These are phyloP conservation scores for Kewa caespitosa DNA, from an alignment of 179 eudicot genomes.

Conservation along the genomic window DNA sequence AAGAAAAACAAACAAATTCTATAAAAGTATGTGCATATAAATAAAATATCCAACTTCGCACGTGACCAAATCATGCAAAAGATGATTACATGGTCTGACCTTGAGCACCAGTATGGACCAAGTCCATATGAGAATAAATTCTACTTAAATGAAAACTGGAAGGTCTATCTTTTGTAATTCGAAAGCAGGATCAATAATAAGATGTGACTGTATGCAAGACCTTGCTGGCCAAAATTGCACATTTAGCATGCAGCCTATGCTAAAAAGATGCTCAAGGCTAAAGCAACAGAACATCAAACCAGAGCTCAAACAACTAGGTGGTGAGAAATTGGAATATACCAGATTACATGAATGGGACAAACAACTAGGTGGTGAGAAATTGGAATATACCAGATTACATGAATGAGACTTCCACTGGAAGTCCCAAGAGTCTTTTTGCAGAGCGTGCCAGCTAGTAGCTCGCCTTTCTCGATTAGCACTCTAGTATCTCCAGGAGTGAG, in stretches of 20 bases:
- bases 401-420: conserved; percentile 89
- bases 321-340: conserved; percentile 41
- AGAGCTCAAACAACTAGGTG: background rate
- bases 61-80: background rate
- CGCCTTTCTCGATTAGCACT: conserved; percentile 86
- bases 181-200: background rate
- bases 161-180: too few species aligned
- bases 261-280: background rate
- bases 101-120: background rate
- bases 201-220: background rate
- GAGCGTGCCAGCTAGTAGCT: conserved; percentile 83
- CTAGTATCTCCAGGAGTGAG: conserved; percentile 97
- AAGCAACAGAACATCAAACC: too few species aligned
- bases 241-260: background rate
- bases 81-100: background rate
- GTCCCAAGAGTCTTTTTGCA: conserved; percentile 97
- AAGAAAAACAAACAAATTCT: too few species aligned
- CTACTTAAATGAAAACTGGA: background rate
- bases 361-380: background rate
- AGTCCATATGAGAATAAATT: background rate
- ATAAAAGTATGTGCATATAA: background rate
- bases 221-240: background rate
- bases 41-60: background rate
- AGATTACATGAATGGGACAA: conserved; percentile 86
- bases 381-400: conserved; percentile 79